phyloP scores from a whole-genome alignment of 2,329 filamentous ascomycete species.

The Aspergillus sp. region DNA sequence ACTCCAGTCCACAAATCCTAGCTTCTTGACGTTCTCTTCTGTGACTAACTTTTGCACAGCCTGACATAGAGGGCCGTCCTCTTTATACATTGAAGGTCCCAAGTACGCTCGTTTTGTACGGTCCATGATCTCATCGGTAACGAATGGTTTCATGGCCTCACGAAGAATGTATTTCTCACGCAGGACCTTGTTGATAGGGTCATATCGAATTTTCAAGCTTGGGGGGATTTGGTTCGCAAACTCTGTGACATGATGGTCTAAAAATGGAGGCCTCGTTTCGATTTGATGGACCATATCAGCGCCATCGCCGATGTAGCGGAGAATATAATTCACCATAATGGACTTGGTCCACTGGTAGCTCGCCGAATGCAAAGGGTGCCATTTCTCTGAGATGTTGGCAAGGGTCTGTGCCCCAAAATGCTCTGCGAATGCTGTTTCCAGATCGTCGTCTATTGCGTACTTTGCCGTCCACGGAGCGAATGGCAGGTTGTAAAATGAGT shows the following conservation, averaged over 20 bases:
- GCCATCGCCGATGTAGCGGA: constrained; percentile 20
- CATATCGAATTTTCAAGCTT: constrained; percentile 28
- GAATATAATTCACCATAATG: constrained; percentile 14
- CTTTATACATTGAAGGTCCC: constrained; percentile 46
- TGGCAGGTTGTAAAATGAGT: constrained; percentile 35
- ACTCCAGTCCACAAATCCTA: constrained; percentile 46
- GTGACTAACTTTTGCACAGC: constrained; percentile 33
- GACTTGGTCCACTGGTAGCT: constrained; percentile 16
- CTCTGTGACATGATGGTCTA: constrained; percentile 33
- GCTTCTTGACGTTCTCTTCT: constrained; percentile 34
- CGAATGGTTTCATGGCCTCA: constrained; percentile 51
- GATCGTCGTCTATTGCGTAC: constrained; percentile 2
- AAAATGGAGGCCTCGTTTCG: constrained; percentile 31
- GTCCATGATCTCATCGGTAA: constrained; percentile 54
- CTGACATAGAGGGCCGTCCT: constrained; percentile 45
- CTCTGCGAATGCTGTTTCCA: constrained; percentile 18
- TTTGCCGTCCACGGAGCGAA: constrained; percentile 35
- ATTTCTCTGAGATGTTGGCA: constrained; percentile 20
- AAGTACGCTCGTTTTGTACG: constrained; percentile 52
- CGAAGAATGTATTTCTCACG: constrained; percentile 54
- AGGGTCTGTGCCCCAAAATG: constrained; percentile 5
- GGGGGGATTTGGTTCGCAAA: constrained; percentile 31
- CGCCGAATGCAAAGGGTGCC: constrained; percentile 40
- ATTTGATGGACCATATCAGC: constrained; percentile 29
- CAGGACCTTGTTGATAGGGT: constrained; percentile 23